phyloP scores from a whole-genome alignment of 768 basidiomycete species.

The Amanita polypyramis region DNA sequence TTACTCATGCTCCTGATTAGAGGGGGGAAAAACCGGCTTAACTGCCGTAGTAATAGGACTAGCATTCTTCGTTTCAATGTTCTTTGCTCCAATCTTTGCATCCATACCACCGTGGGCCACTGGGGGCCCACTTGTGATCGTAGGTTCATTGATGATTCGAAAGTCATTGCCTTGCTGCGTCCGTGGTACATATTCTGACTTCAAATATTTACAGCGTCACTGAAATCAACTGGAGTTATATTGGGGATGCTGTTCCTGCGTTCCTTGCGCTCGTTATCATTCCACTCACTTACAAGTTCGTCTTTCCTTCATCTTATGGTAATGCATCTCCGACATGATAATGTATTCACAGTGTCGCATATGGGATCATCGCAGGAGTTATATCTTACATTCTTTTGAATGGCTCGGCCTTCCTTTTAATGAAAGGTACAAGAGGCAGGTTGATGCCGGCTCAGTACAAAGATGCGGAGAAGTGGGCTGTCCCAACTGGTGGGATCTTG shows the following conservation, averaged over 20 bases:
- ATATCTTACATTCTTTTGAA: constrained; percentile 64
- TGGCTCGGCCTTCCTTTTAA: constrained; percentile 49
- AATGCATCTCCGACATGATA: neutral
- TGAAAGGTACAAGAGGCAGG: constrained; percentile 44
- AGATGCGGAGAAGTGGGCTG: constrained; percentile 53
- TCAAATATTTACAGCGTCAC: constrained; percentile 37
- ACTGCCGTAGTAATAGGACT: constrained; percentile 65
- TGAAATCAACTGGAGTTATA: constrained; percentile 85
- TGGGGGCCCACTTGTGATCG: constrained; percentile 75
- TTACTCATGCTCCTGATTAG: constrained; percentile 19
- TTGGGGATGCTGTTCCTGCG: constrained; percentile 80
- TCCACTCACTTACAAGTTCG: constrained; percentile 68
- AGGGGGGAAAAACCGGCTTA: constrained; percentile 84
- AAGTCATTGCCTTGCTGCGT: constrained; percentile 35
- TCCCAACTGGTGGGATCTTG: constrained; percentile 61
- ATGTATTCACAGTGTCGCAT: constrained; percentile 53
- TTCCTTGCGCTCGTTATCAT: constrained; percentile 78
- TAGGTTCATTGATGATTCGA: constrained; percentile 83
- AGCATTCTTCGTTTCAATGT: constrained; percentile 74
- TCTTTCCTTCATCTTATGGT: constrained; percentile 1
- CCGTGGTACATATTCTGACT: neutral
- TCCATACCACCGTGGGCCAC: constrained; percentile 85
- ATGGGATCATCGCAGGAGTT: constrained; percentile 80
- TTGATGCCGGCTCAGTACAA: constrained; percentile 58
- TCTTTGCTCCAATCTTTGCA: constrained; percentile 85